Evolutionary conservation across 2,329 filamentous ascomycete genomes (phyloP), one percentile per base, ranked within the genome.

Genomic region (Colletotrichum melonis): DNA sequence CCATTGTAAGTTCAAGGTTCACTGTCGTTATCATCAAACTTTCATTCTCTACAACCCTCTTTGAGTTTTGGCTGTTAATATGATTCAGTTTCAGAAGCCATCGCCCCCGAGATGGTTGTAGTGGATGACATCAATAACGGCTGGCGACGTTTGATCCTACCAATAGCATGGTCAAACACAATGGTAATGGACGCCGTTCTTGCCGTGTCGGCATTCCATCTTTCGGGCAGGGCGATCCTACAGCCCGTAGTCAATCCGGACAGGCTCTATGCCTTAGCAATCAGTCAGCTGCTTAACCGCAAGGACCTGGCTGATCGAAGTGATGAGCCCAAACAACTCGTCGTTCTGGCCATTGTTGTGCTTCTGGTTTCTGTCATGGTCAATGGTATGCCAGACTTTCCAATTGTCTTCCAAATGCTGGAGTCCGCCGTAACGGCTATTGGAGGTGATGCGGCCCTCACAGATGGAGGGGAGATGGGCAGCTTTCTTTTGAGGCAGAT

Each of bases 361-460:
- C 63, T 81, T 0, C 74, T 81, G 3, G 76, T 77, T 0, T 76
- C 76, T 0, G 76, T 75, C 0, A 76, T 81, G 52, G 78, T 81
- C 0, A 79, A 76, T 0, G 80, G 79, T 0, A 74, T 72, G 0
- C 76, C 76, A 0, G 79, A 81, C 28, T 81, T 80, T 28, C 78
- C 79, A 0, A 74, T 76, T 0, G 63, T 81, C 0, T 72, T 79
- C 2, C 69, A 76, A 0, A 79, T 81, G 76, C 62, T 80, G 0
- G 77, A 80, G 26, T 78, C 78, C 1, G 79, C 78, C 0, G 28
- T 81, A 5, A 56, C 76, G 8, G 79, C 76, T 0, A 76, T 81
- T 1, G 79, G 79, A 0, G 79, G 79, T 6, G 57, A 62, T 26
- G 11, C 55, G 5, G 19, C 60, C 7, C 4, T 71, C 1, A 52